Percentiles rank a stretch among this genome's conserved stretches.
Conservation (phyloP, 257 asterid species). For the Scutellaria barbata region DNA sequence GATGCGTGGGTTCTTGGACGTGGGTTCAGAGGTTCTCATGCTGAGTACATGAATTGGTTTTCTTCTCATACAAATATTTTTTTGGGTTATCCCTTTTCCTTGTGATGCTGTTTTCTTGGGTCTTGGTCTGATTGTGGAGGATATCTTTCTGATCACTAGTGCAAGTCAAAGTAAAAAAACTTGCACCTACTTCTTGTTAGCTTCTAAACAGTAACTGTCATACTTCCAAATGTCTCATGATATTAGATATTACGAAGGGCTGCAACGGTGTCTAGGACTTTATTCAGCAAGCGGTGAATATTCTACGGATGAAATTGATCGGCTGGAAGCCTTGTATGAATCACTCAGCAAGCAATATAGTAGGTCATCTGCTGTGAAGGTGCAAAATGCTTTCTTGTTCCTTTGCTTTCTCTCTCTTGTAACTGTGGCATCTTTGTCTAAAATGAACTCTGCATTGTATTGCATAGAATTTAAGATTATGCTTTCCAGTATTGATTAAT, state of each 20-base stretch:
- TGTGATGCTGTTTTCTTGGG: neutral
- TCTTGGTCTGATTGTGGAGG: neutral
- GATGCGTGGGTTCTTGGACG: too few species aligned
- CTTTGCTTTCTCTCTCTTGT: slow-evolving; percentile 5
- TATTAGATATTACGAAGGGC: slow-evolving; percentile 88
- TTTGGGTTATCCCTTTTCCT: neutral
- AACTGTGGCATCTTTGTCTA: slow-evolving; percentile 1
- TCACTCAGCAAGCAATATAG: slow-evolving; percentile 74
- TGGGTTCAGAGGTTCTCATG: too few species aligned
- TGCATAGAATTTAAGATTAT: too few species aligned
- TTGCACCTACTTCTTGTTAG: neutral
- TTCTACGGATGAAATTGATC: slow-evolving; percentile 68
- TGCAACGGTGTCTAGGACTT: slow-evolving; percentile 85
- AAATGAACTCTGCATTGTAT: too few species aligned
- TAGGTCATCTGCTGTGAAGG: slow-evolving; percentile 98
- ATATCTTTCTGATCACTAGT: slow-evolving; percentile 8
- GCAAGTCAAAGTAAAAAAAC: slow-evolving; percentile 8
- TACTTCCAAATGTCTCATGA: slow-evolving; percentile 33
- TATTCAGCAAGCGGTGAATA: slow-evolving; percentile 61
- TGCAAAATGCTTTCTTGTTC: slow-evolving; percentile 31
- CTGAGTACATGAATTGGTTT: neutral
- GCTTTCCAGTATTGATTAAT: too few species aligned
- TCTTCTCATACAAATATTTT: neutral
- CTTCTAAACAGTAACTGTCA: slow-evolving; percentile 11
- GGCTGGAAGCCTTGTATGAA: slow-evolving; percentile 70